Evolutionary conservation across 208 protist genomes (phyloP), one percentile per base, ranked within the genome.

Genomic region (Crithidia fasciculata): DNA sequence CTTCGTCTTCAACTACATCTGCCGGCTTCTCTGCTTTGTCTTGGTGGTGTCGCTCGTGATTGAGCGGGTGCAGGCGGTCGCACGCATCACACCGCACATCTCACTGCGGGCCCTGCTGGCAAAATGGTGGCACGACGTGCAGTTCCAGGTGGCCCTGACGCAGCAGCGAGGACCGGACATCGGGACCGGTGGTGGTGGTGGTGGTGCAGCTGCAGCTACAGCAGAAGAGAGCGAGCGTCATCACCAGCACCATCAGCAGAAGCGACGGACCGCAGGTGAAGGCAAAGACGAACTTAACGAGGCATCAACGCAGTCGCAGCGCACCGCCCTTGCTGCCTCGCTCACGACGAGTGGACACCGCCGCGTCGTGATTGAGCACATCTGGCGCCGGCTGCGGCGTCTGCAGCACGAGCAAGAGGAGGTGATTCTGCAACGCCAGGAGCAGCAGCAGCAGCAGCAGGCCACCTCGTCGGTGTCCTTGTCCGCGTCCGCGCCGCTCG

Each of bases 51-150:
- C 53, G 28, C 59, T 69, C 0, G 52, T 75, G 47, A 28, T 56
- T 47, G 60, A 69, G 49, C 49, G 70, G 19, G 44, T 75, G 44
- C 60, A 75, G 43, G 59, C 53, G 10, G 37, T 53, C 50, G 9
- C 70, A 39, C 16, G 28, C n/a, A 18, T 13, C 6, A 64, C 59
- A 5, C 66, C 67, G 39, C 44, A 54, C 45, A 59, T 77, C n/a
- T 65, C 71, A 5, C 13, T 69, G 4, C 64, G 67, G 15, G 64
- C 59, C 49, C 59, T 65, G 39, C 39, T 77, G 18, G 49, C 28
- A 18, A 78, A 82, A 71, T 71, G 69, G 60, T 74, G 60, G 67
- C 54, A 54, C 39, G 77, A 82, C 60, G 56, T 82, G 15, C 68
- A 53, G 18, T 74, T 68, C 37, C 60, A 71, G 57, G 2, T 65